Base-by-base conservation (phyloP, 441 rosid genomes). In the Gossypium gossypioides region DNA sequence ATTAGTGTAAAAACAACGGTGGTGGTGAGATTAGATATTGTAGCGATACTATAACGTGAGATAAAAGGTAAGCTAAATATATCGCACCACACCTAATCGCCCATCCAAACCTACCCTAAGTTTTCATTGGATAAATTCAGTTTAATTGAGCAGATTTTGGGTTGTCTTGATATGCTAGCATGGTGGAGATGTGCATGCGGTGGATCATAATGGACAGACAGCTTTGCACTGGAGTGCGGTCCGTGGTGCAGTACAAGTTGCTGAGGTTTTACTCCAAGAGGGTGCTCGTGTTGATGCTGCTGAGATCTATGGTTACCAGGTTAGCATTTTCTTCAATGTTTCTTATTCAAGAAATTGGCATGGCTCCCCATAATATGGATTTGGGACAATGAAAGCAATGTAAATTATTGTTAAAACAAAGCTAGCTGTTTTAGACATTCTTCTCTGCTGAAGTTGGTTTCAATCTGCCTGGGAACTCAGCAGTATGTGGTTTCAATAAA, bases 191-290 rank as follows among this genome's bases (percentile, higher is more conserved):
- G 83, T 96, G 69, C 88, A 96, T 73, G 82, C 88, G 0, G 80
- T 80, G 32, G 99, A 96, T 87, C 97, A 92, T 79, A 87, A 92
- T 24, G 98, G 97, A 27, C 99, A 92, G 83, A 91, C 96, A 46
- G 96, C 99, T 15, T 82, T 96, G 81, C 99, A 92, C 67, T 95
- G 99, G 99, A 89, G 96, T 87, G 98, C 98, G n/a, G 96, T 90
- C 71, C 95, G 98, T 16, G 98, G 98, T 54, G 90, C 93, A 50
- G 74, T 85, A 75, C 98, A 92, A 84, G 96, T 83, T 57, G 93
- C 87, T 1, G 98, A 95, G 79, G 89, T 95, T 65, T 80, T 95
- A 73, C 89, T 95, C 37, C 89, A 74, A 81, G 98, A 92, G 84
- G 98, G 96, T 77, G 92, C 96, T 24, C 76, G 73, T 61, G 78